A percentile compares a stretch with the other conserved stretches of the same genome.
Evolutionary conservation across 2,329 filamentous ascomycete genomes (phyloP).

Genomic region (Pseudofabraea citricarpa): DNA sequence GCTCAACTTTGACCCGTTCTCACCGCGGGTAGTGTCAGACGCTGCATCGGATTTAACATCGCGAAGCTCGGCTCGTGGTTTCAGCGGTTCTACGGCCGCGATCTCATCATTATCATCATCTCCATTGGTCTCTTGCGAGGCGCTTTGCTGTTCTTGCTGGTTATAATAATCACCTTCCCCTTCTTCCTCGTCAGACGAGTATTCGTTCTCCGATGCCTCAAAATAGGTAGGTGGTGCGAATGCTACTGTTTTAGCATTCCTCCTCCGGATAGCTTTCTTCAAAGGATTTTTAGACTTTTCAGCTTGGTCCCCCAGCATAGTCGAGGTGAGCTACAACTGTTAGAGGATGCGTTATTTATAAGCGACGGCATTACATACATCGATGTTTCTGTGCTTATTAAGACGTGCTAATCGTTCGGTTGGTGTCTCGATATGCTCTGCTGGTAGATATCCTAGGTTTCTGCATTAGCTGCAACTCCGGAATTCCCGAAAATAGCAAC

Average conservation of each 20-base stretch:
- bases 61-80: conserved; percentile 33
- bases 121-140: conserved; percentile 21
- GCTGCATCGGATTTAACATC: conserved; percentile 21
- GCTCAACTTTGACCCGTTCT: conserved; percentile 18
- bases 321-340: conserved; percentile 53
- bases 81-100: conserved; percentile 30
- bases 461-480: neutral
- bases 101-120: conserved; percentile 35
- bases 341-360: conserved; percentile 4
- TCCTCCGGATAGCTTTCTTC: conserved; percentile 67
- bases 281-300: conserved; percentile 70
- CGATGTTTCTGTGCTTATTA: conserved; percentile 97
- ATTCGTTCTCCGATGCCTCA: conserved; percentile 68
- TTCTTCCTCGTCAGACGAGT: conserved; percentile 62
- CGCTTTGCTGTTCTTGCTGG: conserved; percentile 35
- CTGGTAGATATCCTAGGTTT: conserved; percentile 78
- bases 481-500: conserved; percentile 13
- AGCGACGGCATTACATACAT: conserved; percentile 53
- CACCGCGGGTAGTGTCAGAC: conserved; percentile 12
- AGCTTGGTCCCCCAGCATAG: conserved; percentile 65
- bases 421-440: conserved; percentile 97
- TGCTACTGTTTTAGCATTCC: conserved; percentile 67
- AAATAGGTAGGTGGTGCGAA: conserved; percentile 69
- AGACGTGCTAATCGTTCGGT: conserved; percentile 88
- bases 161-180: conserved; percentile 41